These are phyloP conservation scores for Heritiera littoralis DNA, from an alignment of 345 rosid genomes.

Conservation along the genomic window DNA sequence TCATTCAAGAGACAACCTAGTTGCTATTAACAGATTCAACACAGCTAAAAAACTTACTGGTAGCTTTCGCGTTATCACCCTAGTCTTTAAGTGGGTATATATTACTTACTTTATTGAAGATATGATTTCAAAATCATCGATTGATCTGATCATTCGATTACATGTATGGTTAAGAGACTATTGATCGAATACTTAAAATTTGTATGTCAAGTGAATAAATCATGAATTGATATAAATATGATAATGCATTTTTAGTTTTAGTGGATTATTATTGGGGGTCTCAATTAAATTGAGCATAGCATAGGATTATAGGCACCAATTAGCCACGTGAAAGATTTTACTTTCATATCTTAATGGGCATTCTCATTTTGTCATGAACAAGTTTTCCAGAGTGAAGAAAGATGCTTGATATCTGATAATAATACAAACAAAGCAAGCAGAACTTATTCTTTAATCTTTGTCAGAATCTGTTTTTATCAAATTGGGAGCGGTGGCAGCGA, in stretches of 20 bases:
- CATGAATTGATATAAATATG: too few relatives aligned
- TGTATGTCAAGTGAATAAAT: too few relatives aligned
- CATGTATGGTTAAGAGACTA: neutral
- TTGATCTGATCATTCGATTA: too few relatives aligned
- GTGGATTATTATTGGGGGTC: too few relatives aligned
- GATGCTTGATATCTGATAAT: constrained; percentile 12
- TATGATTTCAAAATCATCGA: neutral
- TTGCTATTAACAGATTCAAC: constrained; percentile 1
- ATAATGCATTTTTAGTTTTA: too few relatives aligned
- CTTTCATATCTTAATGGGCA: neutral
- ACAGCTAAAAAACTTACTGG: too few relatives aligned
- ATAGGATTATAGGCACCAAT: neutral
- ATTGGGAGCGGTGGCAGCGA: neutral
- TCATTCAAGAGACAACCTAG: constrained; percentile 19
- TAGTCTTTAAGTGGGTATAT: neutral
- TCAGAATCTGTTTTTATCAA: neutral
- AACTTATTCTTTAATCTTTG: constrained; percentile 16
- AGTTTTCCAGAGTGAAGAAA: neutral
- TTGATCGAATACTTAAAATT: neutral
- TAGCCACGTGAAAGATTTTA: neutral
- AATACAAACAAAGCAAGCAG: neutral
- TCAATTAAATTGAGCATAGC: neutral
- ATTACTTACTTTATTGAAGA: neutral
- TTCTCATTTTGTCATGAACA: neutral
- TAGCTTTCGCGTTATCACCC: neutral